phyloP scores from a whole-genome alignment of 2,329 filamentous ascomycete genomes.

The Septoria linicola region DNA sequence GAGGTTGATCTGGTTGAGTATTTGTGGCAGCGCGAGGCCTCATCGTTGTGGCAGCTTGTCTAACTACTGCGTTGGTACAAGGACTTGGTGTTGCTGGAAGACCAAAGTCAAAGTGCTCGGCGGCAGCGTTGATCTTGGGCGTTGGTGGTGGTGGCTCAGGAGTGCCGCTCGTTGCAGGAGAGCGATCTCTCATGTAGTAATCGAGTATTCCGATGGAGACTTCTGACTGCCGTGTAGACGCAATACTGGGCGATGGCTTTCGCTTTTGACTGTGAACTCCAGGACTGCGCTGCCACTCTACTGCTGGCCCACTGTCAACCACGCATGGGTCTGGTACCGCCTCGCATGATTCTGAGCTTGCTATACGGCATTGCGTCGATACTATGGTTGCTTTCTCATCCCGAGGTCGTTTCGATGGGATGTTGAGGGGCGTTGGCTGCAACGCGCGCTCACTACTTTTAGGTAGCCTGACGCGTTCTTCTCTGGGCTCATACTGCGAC shows the following conservation, averaged over 20 bases:
- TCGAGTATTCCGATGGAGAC: constrained; percentile 36
- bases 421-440: constrained; percentile 15
- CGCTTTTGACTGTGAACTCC: background rate
- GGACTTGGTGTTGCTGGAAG: constrained; percentile 23
- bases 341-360: constrained; percentile 15
- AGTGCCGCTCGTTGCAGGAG: constrained; percentile 25
- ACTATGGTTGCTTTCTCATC: background rate
- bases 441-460: constrained; percentile 3
- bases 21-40: background rate
- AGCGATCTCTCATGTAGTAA: constrained; percentile 32
- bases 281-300: constrained; percentile 23
- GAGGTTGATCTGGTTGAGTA: constrained; percentile 12
- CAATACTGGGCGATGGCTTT: constrained; percentile 19
- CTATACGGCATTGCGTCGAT: constrained; percentile 15
- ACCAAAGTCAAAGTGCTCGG: constrained; percentile 35
- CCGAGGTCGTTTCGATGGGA: constrained; percentile 11
- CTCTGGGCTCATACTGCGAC: constrained; percentile 1
- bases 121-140: constrained; percentile 28
- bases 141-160: constrained; percentile 24
- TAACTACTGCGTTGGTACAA: background rate
- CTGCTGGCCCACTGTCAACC: constrained; percentile 26
- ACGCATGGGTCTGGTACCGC: constrained; percentile 27
- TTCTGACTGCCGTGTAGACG: constrained; percentile 31
- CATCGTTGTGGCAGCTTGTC: background rate
- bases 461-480: background rate